Evolutionary conservation across 352 stramenopile species (phyloP).

Genomic region (Phytophthora citrophthora): DNA sequence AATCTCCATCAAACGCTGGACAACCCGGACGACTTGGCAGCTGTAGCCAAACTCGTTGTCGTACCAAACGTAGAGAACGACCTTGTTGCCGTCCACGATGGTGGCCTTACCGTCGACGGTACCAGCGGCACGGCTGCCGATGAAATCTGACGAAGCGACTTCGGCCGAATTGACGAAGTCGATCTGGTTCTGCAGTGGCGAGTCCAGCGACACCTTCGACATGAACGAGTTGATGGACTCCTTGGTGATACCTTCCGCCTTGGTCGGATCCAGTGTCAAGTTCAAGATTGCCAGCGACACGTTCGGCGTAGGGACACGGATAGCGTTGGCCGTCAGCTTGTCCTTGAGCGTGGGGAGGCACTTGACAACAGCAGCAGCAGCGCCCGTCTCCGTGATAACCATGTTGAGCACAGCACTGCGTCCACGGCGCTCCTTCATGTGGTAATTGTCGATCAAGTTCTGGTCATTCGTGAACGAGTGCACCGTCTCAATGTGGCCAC

Average conservation of each 20-base stretch:
- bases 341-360: constrained; percentile 94
- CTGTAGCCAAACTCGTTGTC: constrained; percentile 93
- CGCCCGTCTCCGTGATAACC: constrained; percentile 90
- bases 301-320: constrained; percentile 98
- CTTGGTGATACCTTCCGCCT: constrained; percentile 62
- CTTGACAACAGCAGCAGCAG: constrained; percentile 83
- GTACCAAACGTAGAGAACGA: constrained; percentile 91
- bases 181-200: constrained; percentile 88
- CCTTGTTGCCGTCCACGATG: constrained; percentile 85
- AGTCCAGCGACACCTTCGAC: constrained; percentile 83
- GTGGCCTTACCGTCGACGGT: constrained; percentile 88
- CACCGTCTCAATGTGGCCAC: constrained; percentile 89
- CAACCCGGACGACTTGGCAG: constrained; percentile 83
- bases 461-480: constrained; percentile 93
- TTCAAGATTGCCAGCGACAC: constrained; percentile 98
- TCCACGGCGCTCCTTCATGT: constrained; percentile 87
- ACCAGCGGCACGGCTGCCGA: constrained; percentile 73
- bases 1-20: constrained; percentile 84
- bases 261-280: constrained; percentile 87
- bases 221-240: constrained; percentile 82
- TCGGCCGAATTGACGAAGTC: constrained; percentile 88
- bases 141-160: constrained; percentile 85
- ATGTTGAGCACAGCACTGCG: constrained; percentile 90
- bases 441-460: constrained; percentile 91
- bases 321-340: constrained; percentile 99